Conservation (phyloP, 2,329 filamentous ascomycete genomes). For the Celoporthe dispersa region DNA sequence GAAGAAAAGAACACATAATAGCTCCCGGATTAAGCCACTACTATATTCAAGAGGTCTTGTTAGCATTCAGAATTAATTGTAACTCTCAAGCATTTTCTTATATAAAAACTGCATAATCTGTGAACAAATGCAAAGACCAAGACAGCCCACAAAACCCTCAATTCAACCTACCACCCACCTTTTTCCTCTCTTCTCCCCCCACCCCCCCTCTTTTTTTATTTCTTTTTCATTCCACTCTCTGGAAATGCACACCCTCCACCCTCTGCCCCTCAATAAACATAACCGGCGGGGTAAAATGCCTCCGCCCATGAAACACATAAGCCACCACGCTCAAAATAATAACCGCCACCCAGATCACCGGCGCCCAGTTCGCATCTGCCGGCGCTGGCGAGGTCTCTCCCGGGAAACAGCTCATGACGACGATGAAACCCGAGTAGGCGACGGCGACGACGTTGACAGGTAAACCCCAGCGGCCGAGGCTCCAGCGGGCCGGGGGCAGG, state of each 20-base stretch:
- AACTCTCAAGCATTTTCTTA: too few relatives aligned
- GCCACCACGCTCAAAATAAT: slow-evolving; percentile 24
- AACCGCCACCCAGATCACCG: slow-evolving; percentile 24
- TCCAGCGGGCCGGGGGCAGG: slow-evolving; percentile 43
- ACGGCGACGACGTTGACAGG: slow-evolving; percentile 42
- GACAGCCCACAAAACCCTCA: too few relatives aligned
- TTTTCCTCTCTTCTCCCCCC: not conserved
- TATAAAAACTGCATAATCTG: too few relatives aligned
- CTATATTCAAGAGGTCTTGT: too few relatives aligned
- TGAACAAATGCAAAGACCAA: too few relatives aligned
- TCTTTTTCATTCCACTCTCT: slow-evolving; percentile 15
- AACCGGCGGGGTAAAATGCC: slow-evolving; percentile 22
- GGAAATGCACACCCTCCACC: slow-evolving; percentile 1
- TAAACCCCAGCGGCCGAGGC: slow-evolving; percentile 44
- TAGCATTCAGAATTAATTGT: too few relatives aligned
- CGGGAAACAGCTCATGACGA: slow-evolving; percentile 28
- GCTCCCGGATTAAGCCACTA: too few relatives aligned
- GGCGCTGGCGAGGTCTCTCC: slow-evolving; percentile 9
- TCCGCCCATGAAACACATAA: slow-evolving; percentile 22
- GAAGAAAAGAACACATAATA: too few relatives aligned
- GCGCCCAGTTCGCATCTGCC: slow-evolving; percentile 25
- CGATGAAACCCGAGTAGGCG: slow-evolving; percentile 32
- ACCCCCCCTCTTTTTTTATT: not conserved
- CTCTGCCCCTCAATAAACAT: slow-evolving; percentile 25
- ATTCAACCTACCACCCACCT: too few relatives aligned